Evolutionary conservation across 768 basidiomycete species (phyloP).

Genomic region (Lentinula aciculospora): DNA sequence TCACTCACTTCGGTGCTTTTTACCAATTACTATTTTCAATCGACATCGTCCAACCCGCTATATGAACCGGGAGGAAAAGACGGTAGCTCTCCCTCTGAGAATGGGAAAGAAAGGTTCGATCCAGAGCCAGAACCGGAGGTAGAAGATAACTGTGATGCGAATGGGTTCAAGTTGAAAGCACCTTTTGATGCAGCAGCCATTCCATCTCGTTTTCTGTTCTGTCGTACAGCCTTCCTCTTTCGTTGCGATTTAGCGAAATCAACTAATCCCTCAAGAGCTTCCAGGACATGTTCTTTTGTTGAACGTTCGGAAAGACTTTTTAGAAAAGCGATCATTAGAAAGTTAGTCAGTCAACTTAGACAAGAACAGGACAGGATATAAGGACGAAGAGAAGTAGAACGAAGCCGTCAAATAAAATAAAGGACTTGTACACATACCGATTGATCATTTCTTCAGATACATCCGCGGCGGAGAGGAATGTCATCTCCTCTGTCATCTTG

Average conservation of each 20-base stretch:
- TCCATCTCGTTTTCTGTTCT: constrained; percentile 15
- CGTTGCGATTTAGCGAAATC: constrained; percentile 47
- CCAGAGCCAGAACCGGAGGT: neutral
- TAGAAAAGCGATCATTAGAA: too few relatives aligned
- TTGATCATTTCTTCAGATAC: neutral
- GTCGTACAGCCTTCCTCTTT: constrained; percentile 25
- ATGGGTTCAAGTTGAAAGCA: neutral
- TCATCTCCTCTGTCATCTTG: constrained; percentile 31
- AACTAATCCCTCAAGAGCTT: constrained; percentile 43
- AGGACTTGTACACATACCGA: constrained; percentile 22
- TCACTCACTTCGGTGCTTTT: neutral
- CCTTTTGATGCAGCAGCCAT: neutral
- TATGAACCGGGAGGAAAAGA: constrained; percentile 2
- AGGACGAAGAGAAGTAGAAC: neutral
- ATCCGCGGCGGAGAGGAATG: neutral
- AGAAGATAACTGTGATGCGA: neutral
- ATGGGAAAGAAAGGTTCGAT: neutral
- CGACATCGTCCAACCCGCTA: constrained; percentile 26
- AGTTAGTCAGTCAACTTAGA: neutral
- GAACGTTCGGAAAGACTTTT: constrained; percentile 51
- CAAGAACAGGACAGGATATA: neutral
- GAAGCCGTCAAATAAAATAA: neutral
- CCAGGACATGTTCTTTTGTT: constrained; percentile 44
- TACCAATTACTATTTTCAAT: constrained; percentile 24
- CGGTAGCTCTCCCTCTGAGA: neutral